These are phyloP conservation scores for Macrolepiota albuminosa DNA, from an alignment of 768 basidiomycete species.

Conservation along the genomic window DNA sequence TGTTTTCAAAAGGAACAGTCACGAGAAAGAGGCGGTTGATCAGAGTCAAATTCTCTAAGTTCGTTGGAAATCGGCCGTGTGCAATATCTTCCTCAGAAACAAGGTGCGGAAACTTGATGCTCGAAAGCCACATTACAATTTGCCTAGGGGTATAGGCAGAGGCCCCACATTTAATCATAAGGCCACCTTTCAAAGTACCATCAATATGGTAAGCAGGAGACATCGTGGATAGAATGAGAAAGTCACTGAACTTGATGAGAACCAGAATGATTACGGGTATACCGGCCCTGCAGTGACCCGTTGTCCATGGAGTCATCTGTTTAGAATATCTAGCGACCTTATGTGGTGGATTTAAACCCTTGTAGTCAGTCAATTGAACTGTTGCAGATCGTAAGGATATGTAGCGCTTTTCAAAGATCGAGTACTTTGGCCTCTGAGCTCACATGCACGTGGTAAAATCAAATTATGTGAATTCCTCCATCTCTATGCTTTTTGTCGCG, in stretches of 20 bases:
- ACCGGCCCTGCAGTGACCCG: too few species aligned
- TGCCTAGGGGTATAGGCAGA: slow-evolving; percentile 6
- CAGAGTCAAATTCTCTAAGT: slow-evolving; percentile 9
- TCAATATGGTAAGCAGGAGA: background rate
- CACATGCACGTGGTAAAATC: too few species aligned
- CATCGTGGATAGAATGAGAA: background rate
- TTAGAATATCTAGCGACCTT: too few species aligned
- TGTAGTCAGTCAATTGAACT: too few species aligned
- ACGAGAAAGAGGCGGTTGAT: slow-evolving; percentile 12
- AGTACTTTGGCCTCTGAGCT: too few species aligned
- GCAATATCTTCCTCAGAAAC: slow-evolving; percentile 8
- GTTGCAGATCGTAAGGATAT: too few species aligned
- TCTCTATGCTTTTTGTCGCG: too few species aligned
- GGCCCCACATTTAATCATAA: background rate
- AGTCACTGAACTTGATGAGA: background rate
- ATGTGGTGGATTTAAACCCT: too few species aligned
- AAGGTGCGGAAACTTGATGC: slow-evolving; percentile 5
- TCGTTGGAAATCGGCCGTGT: slow-evolving; percentile 11
- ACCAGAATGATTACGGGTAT: too few species aligned
- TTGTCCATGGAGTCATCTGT: too few species aligned
- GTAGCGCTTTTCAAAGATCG: too few species aligned
- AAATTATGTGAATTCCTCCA: too few species aligned
- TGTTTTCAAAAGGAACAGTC: slow-evolving; percentile 13
- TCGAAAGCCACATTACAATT: slow-evolving; percentile 5
- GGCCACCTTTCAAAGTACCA: slow-evolving; percentile 2